Evolutionary conservation across 2,329 filamentous ascomycete genomes (phyloP).

Genomic region (Phyllosticta citrichinensis): DNA sequence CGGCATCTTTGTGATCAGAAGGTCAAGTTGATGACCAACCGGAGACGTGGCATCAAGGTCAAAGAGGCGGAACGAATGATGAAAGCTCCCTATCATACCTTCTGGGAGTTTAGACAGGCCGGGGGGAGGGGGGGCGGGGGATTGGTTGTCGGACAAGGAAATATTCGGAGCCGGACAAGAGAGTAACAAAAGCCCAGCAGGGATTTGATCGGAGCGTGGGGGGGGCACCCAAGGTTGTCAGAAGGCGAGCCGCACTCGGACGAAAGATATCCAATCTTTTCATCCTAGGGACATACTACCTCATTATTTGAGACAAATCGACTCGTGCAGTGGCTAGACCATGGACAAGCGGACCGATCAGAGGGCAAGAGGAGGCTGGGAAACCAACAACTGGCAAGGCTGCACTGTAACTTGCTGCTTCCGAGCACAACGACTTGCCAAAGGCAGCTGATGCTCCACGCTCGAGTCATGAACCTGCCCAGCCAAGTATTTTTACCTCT

Average conservation of each 20-base stretch:
- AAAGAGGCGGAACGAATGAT: background rate
- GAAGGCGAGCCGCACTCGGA: background rate
- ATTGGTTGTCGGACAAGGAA: background rate
- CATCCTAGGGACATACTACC: background rate
- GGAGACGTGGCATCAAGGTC: background rate
- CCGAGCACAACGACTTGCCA: background rate
- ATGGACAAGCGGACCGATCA: background rate
- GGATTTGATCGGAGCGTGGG: background rate
- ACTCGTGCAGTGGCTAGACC: background rate
- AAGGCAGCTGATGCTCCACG: background rate
- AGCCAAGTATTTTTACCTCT: background rate
- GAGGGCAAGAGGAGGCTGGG: background rate
- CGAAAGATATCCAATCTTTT: background rate
- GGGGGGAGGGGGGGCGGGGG: no score
- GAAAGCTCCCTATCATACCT: background rate
- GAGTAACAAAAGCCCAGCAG: background rate
- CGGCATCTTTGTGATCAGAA: slow-evolving; percentile 36
- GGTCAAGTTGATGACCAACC: background rate
- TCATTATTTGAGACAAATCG: background rate
- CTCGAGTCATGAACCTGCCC: background rate
- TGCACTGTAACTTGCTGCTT: background rate
- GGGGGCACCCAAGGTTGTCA: background rate
- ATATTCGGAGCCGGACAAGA: background rate
- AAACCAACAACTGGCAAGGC: background rate
- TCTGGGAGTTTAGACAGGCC: background rate